A percentile compares a stretch with the other conserved stretches of the same genome.
phyloP scores from a whole-genome alignment of 108 stramenopile genomes.

The Cyclotella sp. region DNA sequence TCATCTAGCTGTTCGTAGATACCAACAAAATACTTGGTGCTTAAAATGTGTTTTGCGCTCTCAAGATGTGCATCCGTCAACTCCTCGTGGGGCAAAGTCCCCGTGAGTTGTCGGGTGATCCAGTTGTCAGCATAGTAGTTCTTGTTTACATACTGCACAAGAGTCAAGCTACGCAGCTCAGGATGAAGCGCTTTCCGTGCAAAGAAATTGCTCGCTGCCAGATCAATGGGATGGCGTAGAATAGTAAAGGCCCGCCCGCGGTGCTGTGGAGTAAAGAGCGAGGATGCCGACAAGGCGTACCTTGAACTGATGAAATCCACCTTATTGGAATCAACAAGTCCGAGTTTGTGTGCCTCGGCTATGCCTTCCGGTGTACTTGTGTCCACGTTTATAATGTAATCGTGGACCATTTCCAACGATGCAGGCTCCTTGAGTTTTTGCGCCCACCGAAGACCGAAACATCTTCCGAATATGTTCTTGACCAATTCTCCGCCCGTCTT shows the following conservation, averaged over 20 bases:
- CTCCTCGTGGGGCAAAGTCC: conserved; percentile 11
- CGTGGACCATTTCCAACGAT: conserved; percentile 9
- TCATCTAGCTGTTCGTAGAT: conserved; percentile 28
- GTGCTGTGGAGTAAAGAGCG: conserved; percentile 36
- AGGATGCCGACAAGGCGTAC: conserved; percentile 30
- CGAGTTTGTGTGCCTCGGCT: conserved; percentile 10
- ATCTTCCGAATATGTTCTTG: conserved; percentile 24
- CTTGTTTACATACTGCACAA: conserved; percentile 16
- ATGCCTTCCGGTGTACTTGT: conserved; percentile 17
- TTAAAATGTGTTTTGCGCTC: conserved; percentile 17
- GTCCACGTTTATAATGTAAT: conserved; percentile 22
- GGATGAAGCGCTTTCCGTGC: not conserved
- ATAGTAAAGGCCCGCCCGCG: conserved; percentile 45
- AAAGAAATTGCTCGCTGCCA: conserved; percentile 35
- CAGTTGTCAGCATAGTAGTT: conserved; percentile 25
- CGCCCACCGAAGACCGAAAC: conserved; percentile 12
- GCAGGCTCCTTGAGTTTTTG: conserved; percentile 24
- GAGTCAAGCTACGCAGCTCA: not conserved
- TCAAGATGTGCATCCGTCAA: conserved; percentile 9
- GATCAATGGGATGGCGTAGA: conserved; percentile 49
- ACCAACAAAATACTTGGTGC: conserved; percentile 26
- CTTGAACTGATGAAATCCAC: conserved; percentile 41
- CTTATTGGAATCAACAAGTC: conserved; percentile 27
- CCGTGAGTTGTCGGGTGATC: conserved; percentile 18
- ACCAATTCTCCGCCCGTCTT: conserved; percentile 19